Evolutionary conservation across 768 basidiomycete species (phyloP).

Genomic region (Kondoa subrosea): DNA sequence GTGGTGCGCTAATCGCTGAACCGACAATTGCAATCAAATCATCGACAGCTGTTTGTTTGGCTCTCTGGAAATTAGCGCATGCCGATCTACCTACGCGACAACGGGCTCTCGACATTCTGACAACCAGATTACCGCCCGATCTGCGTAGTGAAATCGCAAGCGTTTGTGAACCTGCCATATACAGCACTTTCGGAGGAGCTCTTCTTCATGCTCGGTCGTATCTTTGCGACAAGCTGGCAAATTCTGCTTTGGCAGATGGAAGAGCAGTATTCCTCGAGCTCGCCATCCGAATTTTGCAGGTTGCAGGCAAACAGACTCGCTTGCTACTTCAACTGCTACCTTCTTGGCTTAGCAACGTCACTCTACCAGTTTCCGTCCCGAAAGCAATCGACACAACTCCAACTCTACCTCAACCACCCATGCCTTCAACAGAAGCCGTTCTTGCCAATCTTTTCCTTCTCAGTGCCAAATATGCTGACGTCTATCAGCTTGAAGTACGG

Average conservation of each 20-base stretch:
- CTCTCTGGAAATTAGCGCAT: constrained; percentile 70
- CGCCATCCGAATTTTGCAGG: constrained; percentile 43
- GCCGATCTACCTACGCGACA: constrained; percentile 46
- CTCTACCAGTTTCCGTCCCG: constrained; percentile 43
- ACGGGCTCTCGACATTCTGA: constrained; percentile 62
- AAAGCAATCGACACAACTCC: constrained; percentile 46
- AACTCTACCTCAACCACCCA: constrained; percentile 35
- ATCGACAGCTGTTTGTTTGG: constrained; percentile 50
- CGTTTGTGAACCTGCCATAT: constrained; percentile 5
- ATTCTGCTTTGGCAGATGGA: constrained; percentile 49
- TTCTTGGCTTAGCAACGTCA: constrained; percentile 61
- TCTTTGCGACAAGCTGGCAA: constrained; percentile 60
- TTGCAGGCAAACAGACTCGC: constrained; percentile 38
- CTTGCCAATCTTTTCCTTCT: constrained; percentile 62
- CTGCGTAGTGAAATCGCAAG: constrained; percentile 37
- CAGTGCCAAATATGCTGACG: constrained; percentile 54
- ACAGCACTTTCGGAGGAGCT: constrained; percentile 39
- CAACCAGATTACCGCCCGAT: constrained; percentile 50
- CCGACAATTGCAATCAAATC: constrained; percentile 54
- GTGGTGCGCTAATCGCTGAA: constrained; percentile 39
- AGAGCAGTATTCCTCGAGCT: constrained; percentile 52
- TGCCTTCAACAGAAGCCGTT: neutral
- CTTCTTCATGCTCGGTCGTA: constrained; percentile 65
- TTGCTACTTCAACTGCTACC: constrained; percentile 60
- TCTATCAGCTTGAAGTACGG: constrained; percentile 61